These are phyloP conservation scores for Talaromyces sp. DNA, from an alignment of 2,329 filamentous ascomycete genomes.

Conservation along the genomic window DNA sequence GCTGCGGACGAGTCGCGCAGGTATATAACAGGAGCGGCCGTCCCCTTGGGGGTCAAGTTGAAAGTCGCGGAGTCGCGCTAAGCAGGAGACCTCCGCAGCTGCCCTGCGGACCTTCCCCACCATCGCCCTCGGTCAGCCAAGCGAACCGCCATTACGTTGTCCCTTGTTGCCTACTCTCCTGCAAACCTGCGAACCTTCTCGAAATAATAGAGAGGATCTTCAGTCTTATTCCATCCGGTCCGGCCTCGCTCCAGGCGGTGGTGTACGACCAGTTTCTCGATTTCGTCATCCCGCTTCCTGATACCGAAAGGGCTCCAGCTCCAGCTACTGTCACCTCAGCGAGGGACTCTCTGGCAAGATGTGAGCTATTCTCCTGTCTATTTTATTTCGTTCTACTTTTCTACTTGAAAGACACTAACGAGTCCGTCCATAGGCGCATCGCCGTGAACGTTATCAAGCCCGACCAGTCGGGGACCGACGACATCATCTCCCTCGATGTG, in stretches of 20 bases:
- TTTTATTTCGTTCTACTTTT: background rate
- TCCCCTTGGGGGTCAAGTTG: background rate
- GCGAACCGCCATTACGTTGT: background rate
- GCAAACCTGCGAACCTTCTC: background rate
- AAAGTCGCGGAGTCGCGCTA: background rate
- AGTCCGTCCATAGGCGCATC: constrained; percentile 62
- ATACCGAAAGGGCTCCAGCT: background rate
- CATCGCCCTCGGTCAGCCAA: background rate
- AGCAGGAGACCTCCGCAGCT: background rate
- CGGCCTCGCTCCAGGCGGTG: background rate
- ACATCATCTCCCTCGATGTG: constrained; percentile 77
- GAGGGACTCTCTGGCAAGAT: background rate
- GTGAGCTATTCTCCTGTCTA: background rate
- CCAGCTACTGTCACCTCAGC: background rate
- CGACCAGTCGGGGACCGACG: constrained; percentile 59
- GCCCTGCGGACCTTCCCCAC: background rate
- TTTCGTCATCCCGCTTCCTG: background rate
- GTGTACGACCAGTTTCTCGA: background rate
- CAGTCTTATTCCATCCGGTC: background rate
- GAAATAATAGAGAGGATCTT: background rate
- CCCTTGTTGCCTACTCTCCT: background rate
- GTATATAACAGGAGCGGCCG: background rate
- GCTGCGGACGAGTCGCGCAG: background rate
- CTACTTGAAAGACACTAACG: background rate
- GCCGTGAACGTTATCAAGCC: constrained; percentile 79